phyloP scores from a whole-genome alignment of 1,139 yeast genomes.

The Debaryomyces sp. region DNA sequence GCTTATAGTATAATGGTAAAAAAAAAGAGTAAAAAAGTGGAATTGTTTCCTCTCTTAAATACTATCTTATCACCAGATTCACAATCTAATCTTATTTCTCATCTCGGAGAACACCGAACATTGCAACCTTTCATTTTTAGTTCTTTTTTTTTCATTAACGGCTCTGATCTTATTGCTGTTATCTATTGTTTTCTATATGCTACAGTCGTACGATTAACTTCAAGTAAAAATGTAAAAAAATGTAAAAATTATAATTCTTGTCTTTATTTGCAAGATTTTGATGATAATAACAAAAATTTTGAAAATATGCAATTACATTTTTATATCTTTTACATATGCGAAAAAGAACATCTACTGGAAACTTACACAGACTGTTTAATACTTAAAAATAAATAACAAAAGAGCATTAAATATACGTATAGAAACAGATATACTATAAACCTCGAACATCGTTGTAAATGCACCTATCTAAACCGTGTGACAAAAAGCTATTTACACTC shows the following conservation, averaged over 20 bases:
- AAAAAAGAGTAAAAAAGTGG: neutral
- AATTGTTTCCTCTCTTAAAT: neutral
- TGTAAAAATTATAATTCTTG: no score
- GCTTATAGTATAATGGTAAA: neutral
- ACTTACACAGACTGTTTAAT: neutral
- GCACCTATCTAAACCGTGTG: neutral
- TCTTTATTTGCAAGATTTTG: no score
- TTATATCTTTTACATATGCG: no score
- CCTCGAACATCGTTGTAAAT: neutral
- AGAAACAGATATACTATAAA: neutral
- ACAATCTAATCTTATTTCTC: neutral
- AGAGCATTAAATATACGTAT: neutral
- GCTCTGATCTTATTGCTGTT: neutral
- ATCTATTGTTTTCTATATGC: neutral
- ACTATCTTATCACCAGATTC: neutral
- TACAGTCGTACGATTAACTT: neutral
- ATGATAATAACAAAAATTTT: no score
- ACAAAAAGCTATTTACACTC: constrained; percentile 1
- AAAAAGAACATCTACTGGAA: no score
- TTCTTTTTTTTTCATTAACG: neutral
- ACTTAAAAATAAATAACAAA: neutral
- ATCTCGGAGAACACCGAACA: neutral
- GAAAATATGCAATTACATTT: no score
- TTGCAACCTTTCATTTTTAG: neutral
- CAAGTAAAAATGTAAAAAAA: neutral